Percentiles rank a stretch among this genome's conserved stretches.
These are phyloP conservation scores for Leucosporidium yakuticum DNA, from an alignment of 768 basidiomycete genomes.

Conservation along the genomic window DNA sequence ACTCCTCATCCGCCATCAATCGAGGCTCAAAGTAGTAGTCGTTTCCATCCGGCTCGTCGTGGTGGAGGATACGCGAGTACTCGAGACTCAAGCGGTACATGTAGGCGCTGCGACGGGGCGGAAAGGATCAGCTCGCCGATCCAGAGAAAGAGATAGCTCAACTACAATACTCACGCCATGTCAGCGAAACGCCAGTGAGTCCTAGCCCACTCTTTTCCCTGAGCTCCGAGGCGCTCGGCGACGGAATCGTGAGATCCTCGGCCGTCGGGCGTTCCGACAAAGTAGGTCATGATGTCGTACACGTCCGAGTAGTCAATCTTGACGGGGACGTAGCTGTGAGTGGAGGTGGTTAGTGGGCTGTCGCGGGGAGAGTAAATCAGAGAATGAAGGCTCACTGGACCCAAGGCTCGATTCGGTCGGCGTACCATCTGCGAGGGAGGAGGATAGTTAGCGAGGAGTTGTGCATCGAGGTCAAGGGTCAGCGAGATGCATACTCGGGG, in stretches of 20 bases:
- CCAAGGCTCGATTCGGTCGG: constrained; percentile 44
- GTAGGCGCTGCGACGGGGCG: constrained; percentile 19
- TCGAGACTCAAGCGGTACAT: constrained; percentile 41
- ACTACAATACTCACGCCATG: constrained; percentile 42
- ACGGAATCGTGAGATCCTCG: constrained; percentile 42
- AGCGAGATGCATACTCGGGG: constrained; percentile 22
- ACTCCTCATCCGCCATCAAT: no score
- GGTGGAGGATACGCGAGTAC: constrained; percentile 38
- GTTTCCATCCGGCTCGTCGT: constrained; percentile 31
- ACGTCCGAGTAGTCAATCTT: constrained; percentile 39
- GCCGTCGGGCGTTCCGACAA: constrained; percentile 38
- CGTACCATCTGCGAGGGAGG: constrained; percentile 30
- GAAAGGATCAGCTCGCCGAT: not conserved
- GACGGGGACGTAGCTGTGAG: constrained; percentile 33
- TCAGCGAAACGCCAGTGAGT: constrained; percentile 43
- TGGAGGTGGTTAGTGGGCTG: not conserved
- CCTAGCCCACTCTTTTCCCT: constrained; percentile 44
- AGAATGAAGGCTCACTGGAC: constrained; percentile 38
- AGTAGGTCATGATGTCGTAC: constrained; percentile 37
- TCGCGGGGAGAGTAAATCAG: no score
- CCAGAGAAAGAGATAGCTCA: constrained; percentile 3
- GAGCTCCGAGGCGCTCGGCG: constrained; percentile 43
- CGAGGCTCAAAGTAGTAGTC: constrained; percentile 11
- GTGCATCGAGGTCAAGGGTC: not conserved
- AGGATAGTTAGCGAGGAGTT: constrained; percentile 7